Evolutionary conservation across 2,329 filamentous ascomycete species (phyloP), one percentile per base, ranked within the genome.

Genomic region (Talaromyces rugulosus): DNA sequence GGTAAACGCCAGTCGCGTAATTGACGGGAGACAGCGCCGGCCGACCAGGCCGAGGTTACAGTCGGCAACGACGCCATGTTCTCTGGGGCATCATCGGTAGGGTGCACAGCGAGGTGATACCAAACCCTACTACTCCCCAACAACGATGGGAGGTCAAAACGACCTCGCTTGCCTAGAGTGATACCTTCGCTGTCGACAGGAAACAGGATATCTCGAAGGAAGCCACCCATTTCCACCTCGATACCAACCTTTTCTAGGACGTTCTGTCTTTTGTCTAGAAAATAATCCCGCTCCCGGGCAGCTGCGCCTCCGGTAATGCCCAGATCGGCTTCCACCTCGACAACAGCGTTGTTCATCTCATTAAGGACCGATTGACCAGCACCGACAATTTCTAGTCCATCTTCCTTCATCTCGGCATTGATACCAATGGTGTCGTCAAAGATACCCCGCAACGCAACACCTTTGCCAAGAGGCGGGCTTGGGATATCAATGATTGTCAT

Each of bases 361-460:
- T 90, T 88, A 14, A 94, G 74, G 9, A 98, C 89, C 0, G 94
- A 96, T 62, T 88, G 89, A n/a, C 90, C 90, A 1, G 87, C 87
- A 0, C 88, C 69, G 0, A 84, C 78, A 2, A 96, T 84, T n/a
- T 90, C 85, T 0, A 99, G 85, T 9, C 95, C 95, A 67, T 99
- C 95, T 65, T 94, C 89, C 71, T 94, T 96, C 93, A 99, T 98
- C 79, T 99, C 95, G 0, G 89, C 85, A 69, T 98, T 98, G 78
- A 99, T 97, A 58, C 95, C 95, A 23, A 89, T 81, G n/a, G 82
- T 86, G 69, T 98, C 95, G 67, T 99, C 94, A 69, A 99, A 99
- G 40, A 98, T 86, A 14, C 91, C 91, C 44, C 92, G 90, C 79
- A 99, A 87, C 12, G 91, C 87, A n/a, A 96, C 78, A 0, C 94